Evolutionary conservation across 139 green algal species (phyloP), one percentile per base, ranked within the genome.

Genomic region (Coelastrella sp.): DNA sequence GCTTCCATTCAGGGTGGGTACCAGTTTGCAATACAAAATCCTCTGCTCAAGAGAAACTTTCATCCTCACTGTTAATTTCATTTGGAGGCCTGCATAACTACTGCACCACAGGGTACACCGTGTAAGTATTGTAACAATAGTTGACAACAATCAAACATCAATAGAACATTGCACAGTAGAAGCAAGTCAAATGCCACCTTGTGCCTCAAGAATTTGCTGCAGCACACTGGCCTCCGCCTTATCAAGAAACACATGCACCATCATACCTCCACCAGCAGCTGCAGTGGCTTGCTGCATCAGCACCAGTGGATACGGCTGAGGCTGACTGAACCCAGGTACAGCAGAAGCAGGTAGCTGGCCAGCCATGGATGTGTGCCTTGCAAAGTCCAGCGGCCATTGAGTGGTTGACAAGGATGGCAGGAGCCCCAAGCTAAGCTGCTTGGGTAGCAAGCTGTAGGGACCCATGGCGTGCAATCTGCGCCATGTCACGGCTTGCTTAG

Each of bases 321-420:
- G 78, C 62, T 84, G 78, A 27, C 78, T 84, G 62, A 84, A 84
- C 11, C 7, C 48, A 3, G 78, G 78, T 40, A 84, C 78, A n/a
- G 78, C 78, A 35, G 62, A 48, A 38, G 63, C 25, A 45, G 78
- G 78, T 53, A 75, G 7, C 38, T 74, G 53, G 7, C 78, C 78
- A 17, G 35, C 60, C 37, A 84, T 40, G 19, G 2, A 45, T 3
- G 78, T 50, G 5, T 84, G 60, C n/a, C 5, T 60, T 15, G 38
- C 11, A 45, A 43, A 76, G 2, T 84, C 27, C 2, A 84, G 1
- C 0, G 41, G 60, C 78, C 78, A 74, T 60, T 84, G 78, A 19
- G 78, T 84, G 0, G 78, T 84, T 11, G 78, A 84, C 0, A 84
- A 60, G 1, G 78, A 84, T 5, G 78, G 59, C 17, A 76, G 78